Conservation (phyloP, 2,329 filamentous ascomycete species). For the Talaromyces sp. region DNA sequence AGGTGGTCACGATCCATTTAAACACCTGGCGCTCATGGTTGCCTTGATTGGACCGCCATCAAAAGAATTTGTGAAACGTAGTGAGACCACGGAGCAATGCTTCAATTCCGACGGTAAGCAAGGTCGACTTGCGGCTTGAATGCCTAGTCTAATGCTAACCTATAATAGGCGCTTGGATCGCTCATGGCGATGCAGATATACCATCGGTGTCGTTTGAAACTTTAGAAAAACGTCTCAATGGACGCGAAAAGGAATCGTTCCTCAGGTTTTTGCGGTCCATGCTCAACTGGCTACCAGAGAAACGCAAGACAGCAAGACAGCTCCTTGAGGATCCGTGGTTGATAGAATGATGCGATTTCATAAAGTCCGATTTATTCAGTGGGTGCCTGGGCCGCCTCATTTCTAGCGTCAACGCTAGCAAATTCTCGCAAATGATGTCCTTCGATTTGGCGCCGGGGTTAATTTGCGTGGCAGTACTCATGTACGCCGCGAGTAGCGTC, state of each 20-base stretch:
- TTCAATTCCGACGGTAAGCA: too few species aligned
- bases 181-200: not conserved
- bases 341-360: too few species aligned
- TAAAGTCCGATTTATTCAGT: too few species aligned
- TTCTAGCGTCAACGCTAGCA: too few species aligned
- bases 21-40: constrained; percentile 28
- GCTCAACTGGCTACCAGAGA: constrained; percentile 2
- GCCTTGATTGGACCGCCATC: constrained; percentile 28
- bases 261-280: not conserved
- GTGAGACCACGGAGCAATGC: constrained; percentile 21
- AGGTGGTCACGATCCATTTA: constrained; percentile 26
- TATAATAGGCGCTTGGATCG: constrained; percentile 1
- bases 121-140: too few species aligned
- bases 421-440: too few species aligned
- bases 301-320: not conserved
- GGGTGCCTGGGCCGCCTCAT: too few species aligned
- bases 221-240: not conserved
- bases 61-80: constrained; percentile 25
- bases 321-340: not conserved
- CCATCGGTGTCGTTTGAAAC: not conserved
- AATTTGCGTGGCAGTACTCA: too few species aligned
- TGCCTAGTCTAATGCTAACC: not conserved
- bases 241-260: not conserved
- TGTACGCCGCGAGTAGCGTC: too few species aligned
- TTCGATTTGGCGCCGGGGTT: too few species aligned